A percentile compares a stretch with the other conserved stretches of the same genome.
Evolutionary conservation across 164 flowering plant species (phyloP).

Genomic region (Piper longum): DNA sequence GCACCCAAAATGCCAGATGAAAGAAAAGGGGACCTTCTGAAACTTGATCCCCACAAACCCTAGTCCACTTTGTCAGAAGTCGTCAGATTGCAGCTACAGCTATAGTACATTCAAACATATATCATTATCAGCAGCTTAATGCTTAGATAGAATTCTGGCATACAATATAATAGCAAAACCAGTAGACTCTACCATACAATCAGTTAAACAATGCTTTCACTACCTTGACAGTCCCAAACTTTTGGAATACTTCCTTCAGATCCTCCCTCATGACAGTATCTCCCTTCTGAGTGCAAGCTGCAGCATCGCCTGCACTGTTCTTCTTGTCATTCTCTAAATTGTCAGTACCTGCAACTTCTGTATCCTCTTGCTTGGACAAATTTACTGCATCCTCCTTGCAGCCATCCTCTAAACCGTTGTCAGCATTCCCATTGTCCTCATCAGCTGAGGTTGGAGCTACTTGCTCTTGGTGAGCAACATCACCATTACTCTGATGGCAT

Average conservation of each 20-base stretch:
- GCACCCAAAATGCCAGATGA: too few relatives aligned
- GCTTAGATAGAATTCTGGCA: not conserved
- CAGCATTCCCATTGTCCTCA: constrained; percentile 11
- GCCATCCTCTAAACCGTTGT: constrained; percentile 13
- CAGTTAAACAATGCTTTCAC: not conserved
- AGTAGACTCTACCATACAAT: not conserved
- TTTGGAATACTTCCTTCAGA: constrained; percentile 51
- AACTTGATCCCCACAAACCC: too few relatives aligned
- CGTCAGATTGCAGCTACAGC: not conserved
- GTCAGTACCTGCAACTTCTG: constrained; percentile 4
- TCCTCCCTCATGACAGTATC: constrained; percentile 77
- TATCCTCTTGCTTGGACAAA: not conserved
- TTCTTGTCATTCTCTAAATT: constrained; percentile 10
- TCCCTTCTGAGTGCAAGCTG: constrained; percentile 11
- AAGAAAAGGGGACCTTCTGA: too few relatives aligned
- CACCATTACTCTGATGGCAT: constrained; percentile 13
- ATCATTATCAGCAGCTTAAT: not conserved
- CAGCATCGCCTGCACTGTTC: constrained; percentile 4
- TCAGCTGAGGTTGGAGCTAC: constrained; percentile 13
- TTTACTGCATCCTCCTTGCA: constrained; percentile 13
- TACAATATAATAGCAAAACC: not conserved
- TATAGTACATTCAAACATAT: not conserved
- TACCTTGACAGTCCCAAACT: constrained; percentile 83
- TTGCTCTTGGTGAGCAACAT: constrained; percentile 11
- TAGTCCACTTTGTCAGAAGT: too few relatives aligned